phyloP scores from a whole-genome alignment of 352 stramenopile species.

The Peronospora belbahrii region DNA sequence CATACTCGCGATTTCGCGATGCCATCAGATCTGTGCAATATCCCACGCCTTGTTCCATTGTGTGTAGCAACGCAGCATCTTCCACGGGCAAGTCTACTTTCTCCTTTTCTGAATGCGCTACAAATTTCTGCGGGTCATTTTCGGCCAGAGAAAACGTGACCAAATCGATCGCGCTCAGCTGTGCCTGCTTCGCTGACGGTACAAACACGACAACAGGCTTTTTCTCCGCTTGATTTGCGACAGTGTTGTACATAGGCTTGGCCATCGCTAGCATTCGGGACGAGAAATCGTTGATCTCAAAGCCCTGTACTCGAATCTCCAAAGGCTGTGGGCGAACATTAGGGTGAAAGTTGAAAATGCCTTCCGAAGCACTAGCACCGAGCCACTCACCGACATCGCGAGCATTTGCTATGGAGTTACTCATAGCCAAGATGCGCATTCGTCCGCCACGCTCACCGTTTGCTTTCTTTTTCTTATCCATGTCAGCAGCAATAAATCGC shows the following conservation, averaged over 20 bases:
- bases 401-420: constrained; percentile 96
- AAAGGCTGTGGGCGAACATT: constrained; percentile 93
- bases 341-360: constrained; percentile 69
- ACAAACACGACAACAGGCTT: constrained; percentile 96
- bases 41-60: constrained; percentile 90
- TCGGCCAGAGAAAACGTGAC: constrained; percentile 93
- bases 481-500: constrained; percentile 92
- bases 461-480: constrained; percentile 63
- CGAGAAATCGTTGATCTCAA: constrained; percentile 96
- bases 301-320: constrained; percentile 96
- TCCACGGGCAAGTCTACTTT: constrained; percentile 47
- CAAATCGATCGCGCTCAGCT: constrained; percentile 98
- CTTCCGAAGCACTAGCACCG: constrained; percentile 83
- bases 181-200: constrained; percentile 95
- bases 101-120: constrained; percentile 25
- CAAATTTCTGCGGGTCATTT: constrained; percentile 69
- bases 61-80: constrained; percentile 91
- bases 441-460: constrained; percentile 22
- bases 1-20: constrained; percentile 82
- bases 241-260: constrained; percentile 96
- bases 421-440: constrained; percentile 93
- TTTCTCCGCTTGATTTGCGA: constrained; percentile 78
- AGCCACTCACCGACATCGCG: constrained; percentile 98
- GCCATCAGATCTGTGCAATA: constrained; percentile 94
- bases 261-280: constrained; percentile 96